Evolutionary conservation across 208 protist species (phyloP).

Genomic region (Acanthamoeba lugdunensis): DNA sequence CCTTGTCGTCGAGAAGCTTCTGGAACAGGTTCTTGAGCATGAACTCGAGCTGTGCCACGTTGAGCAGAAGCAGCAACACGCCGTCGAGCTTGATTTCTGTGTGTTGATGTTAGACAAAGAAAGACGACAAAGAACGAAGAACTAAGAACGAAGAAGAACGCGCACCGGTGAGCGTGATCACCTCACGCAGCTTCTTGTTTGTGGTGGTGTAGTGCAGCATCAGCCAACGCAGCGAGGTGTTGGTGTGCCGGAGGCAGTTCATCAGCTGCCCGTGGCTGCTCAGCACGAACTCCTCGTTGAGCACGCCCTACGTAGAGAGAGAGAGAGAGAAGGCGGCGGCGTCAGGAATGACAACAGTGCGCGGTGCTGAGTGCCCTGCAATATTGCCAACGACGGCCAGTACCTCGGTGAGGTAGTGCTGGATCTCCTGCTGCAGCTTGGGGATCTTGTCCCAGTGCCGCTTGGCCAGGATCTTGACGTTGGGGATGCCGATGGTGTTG

Average conservation of each 20-base stretch:
- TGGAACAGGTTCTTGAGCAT: conserved; percentile 91
- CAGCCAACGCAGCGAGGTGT: conserved; percentile 95
- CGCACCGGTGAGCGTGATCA: conserved; percentile 38
- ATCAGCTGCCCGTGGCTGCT: conserved; percentile 93
- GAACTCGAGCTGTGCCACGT: conserved; percentile 95
- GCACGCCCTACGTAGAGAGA: conserved; percentile 87
- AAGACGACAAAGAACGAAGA: neutral
- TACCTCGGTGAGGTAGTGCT: conserved; percentile 83
- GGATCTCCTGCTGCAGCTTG: conserved; percentile 80
- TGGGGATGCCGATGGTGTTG: conserved; percentile 90
- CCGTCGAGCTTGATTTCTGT: conserved; percentile 73
- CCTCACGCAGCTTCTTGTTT: conserved; percentile 81
- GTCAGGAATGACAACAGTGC: too few species aligned
- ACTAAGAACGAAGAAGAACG: neutral
- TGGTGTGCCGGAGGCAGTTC: conserved; percentile 91
- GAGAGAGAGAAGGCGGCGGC: too few species aligned
- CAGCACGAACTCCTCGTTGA: conserved; percentile 94
- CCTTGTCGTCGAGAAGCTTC: conserved; percentile 90
- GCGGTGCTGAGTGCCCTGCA: too few species aligned
- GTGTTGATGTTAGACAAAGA: neutral
- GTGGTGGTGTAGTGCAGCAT: conserved; percentile 88
- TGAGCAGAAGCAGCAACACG: conserved; percentile 92
- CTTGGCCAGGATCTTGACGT: conserved; percentile 88
- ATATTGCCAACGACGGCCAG: neutral
- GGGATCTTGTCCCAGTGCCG: conserved; percentile 83